These are phyloP conservation scores for Trichoderma virens DNA, from an alignment of 495 filamentous ascomycete genomes.

Conservation along the genomic window DNA sequence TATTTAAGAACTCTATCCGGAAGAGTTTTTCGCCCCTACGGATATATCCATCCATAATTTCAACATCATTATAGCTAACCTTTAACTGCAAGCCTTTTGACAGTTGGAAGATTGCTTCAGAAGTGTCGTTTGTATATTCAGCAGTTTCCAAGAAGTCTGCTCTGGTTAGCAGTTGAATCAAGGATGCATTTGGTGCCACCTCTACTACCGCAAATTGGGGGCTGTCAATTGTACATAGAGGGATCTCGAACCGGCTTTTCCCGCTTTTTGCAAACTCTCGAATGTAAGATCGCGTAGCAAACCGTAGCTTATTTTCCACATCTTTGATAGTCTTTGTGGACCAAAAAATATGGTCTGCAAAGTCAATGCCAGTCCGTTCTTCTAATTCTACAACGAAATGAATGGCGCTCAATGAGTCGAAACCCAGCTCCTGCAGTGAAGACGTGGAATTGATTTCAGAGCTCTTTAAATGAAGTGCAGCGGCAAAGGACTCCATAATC, in stretches of 20 bases:
- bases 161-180: neutral
- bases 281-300: neutral
- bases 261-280: neutral
- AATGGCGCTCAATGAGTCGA: neutral
- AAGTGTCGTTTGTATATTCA: neutral
- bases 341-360: neutral
- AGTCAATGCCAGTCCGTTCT: neutral
- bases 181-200: neutral
- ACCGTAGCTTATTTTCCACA: neutral
- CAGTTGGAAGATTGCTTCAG: neutral
- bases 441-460: neutral
- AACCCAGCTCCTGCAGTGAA: neutral
- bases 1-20: too few species aligned
- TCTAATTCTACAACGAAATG: neutral
- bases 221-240: neutral
- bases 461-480: neutral
- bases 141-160: neutral
- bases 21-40: too few species aligned
- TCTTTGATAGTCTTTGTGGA: neutral
- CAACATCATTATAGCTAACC: neutral
- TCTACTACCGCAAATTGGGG: neutral
- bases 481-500: neutral
- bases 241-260: neutral
- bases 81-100: neutral
- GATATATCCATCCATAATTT: too few species aligned